Conservation (phyloP, 106 monocot species). For the Posidonia australis region DNA sequence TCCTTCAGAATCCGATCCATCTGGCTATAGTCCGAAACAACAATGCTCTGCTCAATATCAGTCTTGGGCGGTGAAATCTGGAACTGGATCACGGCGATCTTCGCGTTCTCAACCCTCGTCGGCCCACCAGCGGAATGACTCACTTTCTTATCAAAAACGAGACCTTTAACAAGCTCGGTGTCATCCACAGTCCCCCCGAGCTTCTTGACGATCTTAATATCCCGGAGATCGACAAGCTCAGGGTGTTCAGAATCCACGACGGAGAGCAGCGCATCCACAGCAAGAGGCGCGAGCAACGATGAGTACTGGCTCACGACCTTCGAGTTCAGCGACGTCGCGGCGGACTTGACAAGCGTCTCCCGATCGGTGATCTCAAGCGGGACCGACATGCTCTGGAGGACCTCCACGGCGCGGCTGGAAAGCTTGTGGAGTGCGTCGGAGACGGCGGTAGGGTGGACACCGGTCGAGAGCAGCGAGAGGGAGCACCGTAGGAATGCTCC, state of each 20-base stretch:
- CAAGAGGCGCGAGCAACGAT: slow-evolving; percentile 81
- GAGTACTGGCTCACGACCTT: slow-evolving; percentile 96
- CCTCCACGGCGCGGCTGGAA: slow-evolving; percentile 35
- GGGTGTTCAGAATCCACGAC: slow-evolving; percentile 72
- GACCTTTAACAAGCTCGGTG: slow-evolving; percentile 65
- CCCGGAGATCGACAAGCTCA: slow-evolving; percentile 72
- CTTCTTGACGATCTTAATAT: slow-evolving; percentile 80
- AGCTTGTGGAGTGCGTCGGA: slow-evolving; percentile 78
- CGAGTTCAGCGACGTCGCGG: slow-evolving; percentile 78
- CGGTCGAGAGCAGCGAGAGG: slow-evolving; percentile 49
- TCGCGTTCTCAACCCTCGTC: slow-evolving; percentile 74
- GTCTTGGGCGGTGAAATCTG: slow-evolving; percentile 96
- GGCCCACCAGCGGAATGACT: slow-evolving; percentile 76
- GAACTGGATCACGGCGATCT: slow-evolving; percentile 92
- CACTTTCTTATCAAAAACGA: slow-evolving; percentile 88
- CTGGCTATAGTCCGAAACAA: slow-evolving; percentile 84
- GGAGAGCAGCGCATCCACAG: slow-evolving; percentile 72
- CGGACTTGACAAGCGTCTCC: slow-evolving; percentile 72
- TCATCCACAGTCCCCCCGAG: slow-evolving; percentile 93
- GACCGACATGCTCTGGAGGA: slow-evolving; percentile 55
- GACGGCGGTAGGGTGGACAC: slow-evolving; percentile 69
- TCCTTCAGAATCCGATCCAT: slow-evolving; percentile 93
- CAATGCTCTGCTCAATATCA: slow-evolving; percentile 89
- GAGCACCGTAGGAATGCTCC: slow-evolving; percentile 55
- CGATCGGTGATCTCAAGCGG: slow-evolving; percentile 84